Evolutionary conservation across 2,329 filamentous ascomycete genomes (phyloP).

Genomic region (Monascus ruber): DNA sequence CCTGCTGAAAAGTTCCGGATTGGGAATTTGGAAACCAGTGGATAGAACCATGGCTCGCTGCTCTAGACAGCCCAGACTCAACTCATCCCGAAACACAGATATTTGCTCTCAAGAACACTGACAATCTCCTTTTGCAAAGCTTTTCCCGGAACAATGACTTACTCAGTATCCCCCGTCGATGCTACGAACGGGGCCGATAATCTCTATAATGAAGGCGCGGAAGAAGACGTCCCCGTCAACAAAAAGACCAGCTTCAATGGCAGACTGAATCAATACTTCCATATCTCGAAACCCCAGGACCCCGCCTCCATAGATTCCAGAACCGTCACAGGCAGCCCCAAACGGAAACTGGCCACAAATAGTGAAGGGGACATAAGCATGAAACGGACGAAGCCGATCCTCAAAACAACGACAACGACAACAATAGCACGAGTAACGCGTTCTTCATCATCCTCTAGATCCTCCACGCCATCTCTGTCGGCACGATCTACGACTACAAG

Average conservation of each 20-base stretch:
- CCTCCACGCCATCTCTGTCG: not conserved
- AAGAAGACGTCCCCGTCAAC: conserved; percentile 21
- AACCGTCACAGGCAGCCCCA: not conserved
- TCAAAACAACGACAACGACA: not conserved
- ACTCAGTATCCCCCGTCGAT: no score
- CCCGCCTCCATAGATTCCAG: not conserved
- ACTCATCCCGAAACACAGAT: no score
- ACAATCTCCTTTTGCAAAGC: no score
- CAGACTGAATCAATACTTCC: conserved; percentile 21
- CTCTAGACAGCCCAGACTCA: no score
- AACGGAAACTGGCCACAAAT: not conserved
- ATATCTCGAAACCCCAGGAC: conserved; percentile 5
- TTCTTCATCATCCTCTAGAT: conserved; percentile 2
- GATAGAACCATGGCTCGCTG: no score
- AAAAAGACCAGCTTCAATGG: conserved; percentile 26
- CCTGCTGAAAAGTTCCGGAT: no score
- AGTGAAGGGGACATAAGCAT: not conserved
- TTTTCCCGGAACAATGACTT: no score
- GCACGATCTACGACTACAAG: conserved; percentile 1
- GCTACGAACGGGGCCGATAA: no score
- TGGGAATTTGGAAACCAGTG: no score
- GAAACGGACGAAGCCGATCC: not conserved
- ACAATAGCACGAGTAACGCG: not conserved
- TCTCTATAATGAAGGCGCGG: not conserved
- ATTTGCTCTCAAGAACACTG: no score